Evolutionary conservation across 768 basidiomycete species (phyloP).

Genomic region (Agrocybe pediades): DNA sequence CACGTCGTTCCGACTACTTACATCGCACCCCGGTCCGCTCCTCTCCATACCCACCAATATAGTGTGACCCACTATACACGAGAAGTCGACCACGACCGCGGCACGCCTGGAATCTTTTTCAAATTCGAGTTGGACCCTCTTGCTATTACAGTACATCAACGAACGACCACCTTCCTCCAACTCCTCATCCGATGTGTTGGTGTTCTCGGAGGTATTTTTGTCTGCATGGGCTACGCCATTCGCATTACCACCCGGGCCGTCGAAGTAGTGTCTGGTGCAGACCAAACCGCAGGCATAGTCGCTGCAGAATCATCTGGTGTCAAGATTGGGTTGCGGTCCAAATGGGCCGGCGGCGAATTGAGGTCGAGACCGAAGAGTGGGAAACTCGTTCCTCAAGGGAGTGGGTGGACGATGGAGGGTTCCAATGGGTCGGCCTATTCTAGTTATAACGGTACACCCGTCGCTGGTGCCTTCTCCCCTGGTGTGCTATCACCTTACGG

Average conservation of each 20-base stretch:
- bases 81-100: constrained; percentile 69
- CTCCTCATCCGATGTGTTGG: constrained; percentile 85
- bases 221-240: constrained; percentile 79
- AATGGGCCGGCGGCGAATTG: constrained; percentile 70
- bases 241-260: constrained; percentile 65
- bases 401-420: constrained; percentile 62
- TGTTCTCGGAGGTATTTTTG: constrained; percentile 92
- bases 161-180: constrained; percentile 81
- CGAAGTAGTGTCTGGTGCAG: constrained; percentile 61
- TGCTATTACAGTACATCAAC: constrained; percentile 81
- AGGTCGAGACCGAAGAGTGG: constrained; percentile 51
- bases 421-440: constrained; percentile 32
- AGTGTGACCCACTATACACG: constrained; percentile 93
- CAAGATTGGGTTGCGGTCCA: constrained; percentile 54
- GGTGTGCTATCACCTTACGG: constrained; percentile 31
- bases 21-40: constrained; percentile 66
- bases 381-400: constrained; percentile 57
- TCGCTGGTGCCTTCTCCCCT: constrained; percentile 29
- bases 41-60: constrained; percentile 83
- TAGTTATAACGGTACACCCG: constrained; percentile 34
- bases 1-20: constrained; percentile 97
- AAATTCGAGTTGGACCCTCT: constrained; percentile 96
- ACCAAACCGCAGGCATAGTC: constrained; percentile 51
- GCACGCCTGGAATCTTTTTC: constrained; percentile 96
- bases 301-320: constrained; percentile 67